phyloP scores from a whole-genome alignment of 108 stramenopile genomes.

The Nitzschia sp. region DNA sequence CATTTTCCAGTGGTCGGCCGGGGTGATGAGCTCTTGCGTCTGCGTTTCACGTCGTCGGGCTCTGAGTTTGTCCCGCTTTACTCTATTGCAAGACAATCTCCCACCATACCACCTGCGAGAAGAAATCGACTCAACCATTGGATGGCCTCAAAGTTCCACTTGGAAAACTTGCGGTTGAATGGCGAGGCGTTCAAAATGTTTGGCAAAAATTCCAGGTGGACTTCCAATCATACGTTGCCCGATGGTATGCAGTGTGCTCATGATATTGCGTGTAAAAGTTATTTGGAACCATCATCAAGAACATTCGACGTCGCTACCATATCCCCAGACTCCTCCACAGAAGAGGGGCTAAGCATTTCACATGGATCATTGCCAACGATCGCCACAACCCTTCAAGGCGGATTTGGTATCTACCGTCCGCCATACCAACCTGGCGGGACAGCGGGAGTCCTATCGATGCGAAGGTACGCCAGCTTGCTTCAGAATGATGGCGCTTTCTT shows the following conservation, averaged over 20 bases:
- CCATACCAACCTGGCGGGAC: neutral
- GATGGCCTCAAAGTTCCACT: constrained; percentile 13
- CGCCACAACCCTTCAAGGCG: constrained; percentile 21
- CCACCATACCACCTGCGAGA: constrained; percentile 1
- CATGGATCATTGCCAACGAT: constrained; percentile 6
- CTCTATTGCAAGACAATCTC: constrained; percentile 3
- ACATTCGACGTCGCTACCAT: constrained; percentile 29
- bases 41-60: neutral
- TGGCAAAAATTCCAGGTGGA: constrained; percentile 18
- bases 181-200: constrained; percentile 20
- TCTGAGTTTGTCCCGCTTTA: neutral
- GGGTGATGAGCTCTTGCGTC: neutral
- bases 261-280: constrained; percentile 30
- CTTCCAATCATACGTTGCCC: constrained; percentile 7
- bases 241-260: constrained; percentile 15
- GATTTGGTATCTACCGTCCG: constrained; percentile 15
- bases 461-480: constrained; percentile 11
- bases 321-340: neutral
- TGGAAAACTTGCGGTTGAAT: constrained; percentile 15
- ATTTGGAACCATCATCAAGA: constrained; percentile 34
- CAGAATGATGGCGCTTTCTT: neutral
- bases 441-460: constrained; percentile 8
- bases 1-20: neutral
- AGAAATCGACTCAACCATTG: constrained; percentile 2
- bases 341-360: neutral